Base-by-base conservation (phyloP, 2,329 filamentous ascomycete genomes). In the Phialophora expanda region DNA sequence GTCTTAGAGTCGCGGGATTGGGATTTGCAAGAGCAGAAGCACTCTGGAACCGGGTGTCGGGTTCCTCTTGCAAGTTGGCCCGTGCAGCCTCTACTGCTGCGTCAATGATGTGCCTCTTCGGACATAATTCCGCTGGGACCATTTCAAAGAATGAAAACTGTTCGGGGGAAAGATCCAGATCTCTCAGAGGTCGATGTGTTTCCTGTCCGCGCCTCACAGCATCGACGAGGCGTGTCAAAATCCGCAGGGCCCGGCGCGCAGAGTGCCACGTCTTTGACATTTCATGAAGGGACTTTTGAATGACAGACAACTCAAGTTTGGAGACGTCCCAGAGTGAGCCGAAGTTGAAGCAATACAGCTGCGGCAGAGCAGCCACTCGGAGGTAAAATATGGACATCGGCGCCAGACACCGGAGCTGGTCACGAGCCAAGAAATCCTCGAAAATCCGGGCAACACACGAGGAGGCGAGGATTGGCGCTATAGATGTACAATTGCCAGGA, bases 371-470 rank as follows among this genome's bases (percentile, higher is more conserved):
- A 34, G 32, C 32, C 32, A 34, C 65, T 12, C 67, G 38, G 14
- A 69, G 58, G 58, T 69, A 65, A 38, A 69, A 69, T 24, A 68
- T 69, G 38, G 54, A 60, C 28, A 62, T 26, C 6, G 65, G 61
- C 26, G 50, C 54, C 11, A 55, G 51, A 55, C 51, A 55, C 26
- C 51, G n/a, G 60, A 63, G 57, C 30, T 67, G 41, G 38, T 65
- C 65, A 17, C 65, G 61, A 30, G 62, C 55, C 20, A 81, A 75
- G 56, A 81, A 80, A 56, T 80, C 78, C 67, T 81, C 78, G 46
- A 80, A 81, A 4, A 81, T 80, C 2, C 78, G 76, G 4, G 78
- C 78, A 28, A 80, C 68, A 48, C 78, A 80, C 0, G 79, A 80
- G 0, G 79, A 79, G 17, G 79, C 78, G 5, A 81, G 73, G 4